Conservation (phyloP, 148 eudicot genomes). For the Euryodendron excelsum region DNA sequence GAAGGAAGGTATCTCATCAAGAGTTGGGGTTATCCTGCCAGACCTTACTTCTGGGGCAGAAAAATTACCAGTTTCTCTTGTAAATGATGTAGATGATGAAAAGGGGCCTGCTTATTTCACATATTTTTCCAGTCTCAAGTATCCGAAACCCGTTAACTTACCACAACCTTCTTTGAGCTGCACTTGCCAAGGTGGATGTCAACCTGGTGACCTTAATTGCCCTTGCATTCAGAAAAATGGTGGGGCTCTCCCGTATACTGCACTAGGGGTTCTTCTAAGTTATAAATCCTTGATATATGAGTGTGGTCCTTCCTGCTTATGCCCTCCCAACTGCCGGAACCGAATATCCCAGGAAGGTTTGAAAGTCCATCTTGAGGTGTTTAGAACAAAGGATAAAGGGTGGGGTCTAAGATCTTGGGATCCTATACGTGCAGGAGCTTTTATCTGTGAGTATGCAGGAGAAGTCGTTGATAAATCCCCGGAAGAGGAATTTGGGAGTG, state of each 20-base stretch:
- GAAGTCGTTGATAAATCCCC: slow-evolving; percentile 57
- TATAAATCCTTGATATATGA: slow-evolving; percentile 61
- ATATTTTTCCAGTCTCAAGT: slow-evolving; percentile 52
- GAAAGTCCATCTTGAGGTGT: slow-evolving; percentile 71
- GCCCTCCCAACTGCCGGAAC: slow-evolving; percentile 68
- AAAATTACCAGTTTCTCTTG: slow-evolving; percentile 65
- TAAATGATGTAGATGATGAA: slow-evolving; percentile 80
- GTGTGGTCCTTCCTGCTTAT: slow-evolving; percentile 72
- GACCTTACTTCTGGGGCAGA: slow-evolving; percentile 88
- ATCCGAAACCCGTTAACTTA: slow-evolving; percentile 46
- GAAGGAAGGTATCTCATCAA: slow-evolving; percentile 56
- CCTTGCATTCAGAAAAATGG: slow-evolving; percentile 71
- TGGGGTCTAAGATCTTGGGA: slow-evolving; percentile 92
- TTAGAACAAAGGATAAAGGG: slow-evolving; percentile 77
- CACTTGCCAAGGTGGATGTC: slow-evolving; percentile 60
- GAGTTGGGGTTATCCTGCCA: slow-evolving; percentile 73
- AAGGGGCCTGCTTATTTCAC: slow-evolving; percentile 89
- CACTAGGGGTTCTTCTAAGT: slow-evolving; percentile 55
- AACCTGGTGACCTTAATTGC: slow-evolving; percentile 72
- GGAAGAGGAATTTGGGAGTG: slow-evolving; percentile 42
- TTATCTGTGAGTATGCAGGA: slow-evolving; percentile 81
- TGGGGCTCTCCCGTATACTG: slow-evolving; percentile 57
- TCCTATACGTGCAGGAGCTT: slow-evolving; percentile 68
- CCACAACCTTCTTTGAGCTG: slow-evolving; percentile 53
- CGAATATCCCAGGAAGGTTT: slow-evolving; percentile 68